phyloP scores from a whole-genome alignment of 2,329 filamentous ascomycete genomes.

The Colletotrichum caudatum region DNA sequence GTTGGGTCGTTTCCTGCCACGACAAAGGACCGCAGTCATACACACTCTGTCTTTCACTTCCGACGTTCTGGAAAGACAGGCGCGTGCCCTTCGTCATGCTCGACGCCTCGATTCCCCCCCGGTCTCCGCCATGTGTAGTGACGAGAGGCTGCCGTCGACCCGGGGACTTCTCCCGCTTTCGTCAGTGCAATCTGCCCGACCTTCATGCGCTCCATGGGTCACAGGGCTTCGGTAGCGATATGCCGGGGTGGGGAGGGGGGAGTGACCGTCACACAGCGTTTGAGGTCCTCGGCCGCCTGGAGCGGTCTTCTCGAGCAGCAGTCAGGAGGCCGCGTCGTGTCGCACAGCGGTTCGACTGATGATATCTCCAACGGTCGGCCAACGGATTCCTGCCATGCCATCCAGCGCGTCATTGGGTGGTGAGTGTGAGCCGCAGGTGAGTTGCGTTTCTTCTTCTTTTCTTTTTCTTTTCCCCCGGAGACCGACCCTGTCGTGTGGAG shows the following conservation, averaged over 20 bases:
- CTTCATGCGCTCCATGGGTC: not conserved
- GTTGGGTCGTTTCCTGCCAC: not conserved
- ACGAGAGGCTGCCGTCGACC: not conserved
- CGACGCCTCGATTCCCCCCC: not conserved
- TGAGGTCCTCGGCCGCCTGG: conserved; percentile 7
- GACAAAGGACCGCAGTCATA: conserved; percentile 6
- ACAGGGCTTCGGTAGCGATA: conserved; percentile 23
- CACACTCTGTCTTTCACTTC: not conserved
- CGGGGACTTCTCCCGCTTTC: conserved; percentile 22
- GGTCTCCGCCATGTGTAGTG: conserved; percentile 1
- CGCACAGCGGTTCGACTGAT: conserved; percentile 2
- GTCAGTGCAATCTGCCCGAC: conserved; percentile 4
- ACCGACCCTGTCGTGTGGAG: not conserved
- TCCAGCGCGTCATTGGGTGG: not conserved
- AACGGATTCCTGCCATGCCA: not conserved
- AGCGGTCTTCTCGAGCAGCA: not conserved
- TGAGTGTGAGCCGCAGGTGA: not conserved
- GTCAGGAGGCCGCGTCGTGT: not conserved
- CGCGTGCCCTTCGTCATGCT: not conserved
- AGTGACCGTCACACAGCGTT: conserved; percentile 2
- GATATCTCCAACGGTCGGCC: conserved; percentile 7
- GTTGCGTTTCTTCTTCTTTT: not conserved
- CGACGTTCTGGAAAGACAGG: conserved; percentile 13
- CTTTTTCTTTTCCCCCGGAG: too few species aligned
- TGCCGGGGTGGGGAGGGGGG: not conserved